Conservation (phyloP, 208 protist species). For the Naegleria lovaniensis region DNA sequence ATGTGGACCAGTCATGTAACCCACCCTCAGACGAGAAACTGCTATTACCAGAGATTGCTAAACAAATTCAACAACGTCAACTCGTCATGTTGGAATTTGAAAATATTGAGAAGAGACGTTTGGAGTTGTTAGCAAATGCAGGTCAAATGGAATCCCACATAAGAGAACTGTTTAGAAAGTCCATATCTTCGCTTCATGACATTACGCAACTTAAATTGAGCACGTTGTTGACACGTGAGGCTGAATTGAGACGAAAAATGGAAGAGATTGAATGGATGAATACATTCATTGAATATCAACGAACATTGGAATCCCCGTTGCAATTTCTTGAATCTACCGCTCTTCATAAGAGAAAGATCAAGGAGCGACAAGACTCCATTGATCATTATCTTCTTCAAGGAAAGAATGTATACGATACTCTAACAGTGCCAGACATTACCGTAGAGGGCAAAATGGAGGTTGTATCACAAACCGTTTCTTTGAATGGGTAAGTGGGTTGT, state of each 20-base stretch:
- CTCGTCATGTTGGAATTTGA: not conserved
- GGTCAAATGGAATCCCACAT: not conserved
- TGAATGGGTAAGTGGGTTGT: no score
- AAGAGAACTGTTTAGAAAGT: not conserved
- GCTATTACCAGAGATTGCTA: not conserved
- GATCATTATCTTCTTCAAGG: not conserved
- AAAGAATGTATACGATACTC: not conserved
- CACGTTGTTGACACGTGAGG: not conserved
- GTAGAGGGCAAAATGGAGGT: not conserved
- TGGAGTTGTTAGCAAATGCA: not conserved
- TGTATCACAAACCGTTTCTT: not conserved
- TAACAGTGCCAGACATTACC: not conserved
- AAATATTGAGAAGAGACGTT: slow-evolving; percentile 1
- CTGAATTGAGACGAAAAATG: not conserved
- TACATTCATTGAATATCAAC: not conserved
- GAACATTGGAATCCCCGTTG: not conserved
- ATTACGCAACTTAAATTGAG: slow-evolving; percentile 12
- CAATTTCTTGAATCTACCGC: not conserved
- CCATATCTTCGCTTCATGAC: not conserved
- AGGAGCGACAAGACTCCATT: not conserved
- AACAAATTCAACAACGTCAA: not conserved
- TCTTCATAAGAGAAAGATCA: not conserved
- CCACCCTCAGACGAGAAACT: not conserved
- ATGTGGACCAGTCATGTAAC: not conserved
- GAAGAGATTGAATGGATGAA: slow-evolving; percentile 21